Evolutionary conservation across 306 rosid species (phyloP).

Genomic region (Aeschynomene evenia): DNA sequence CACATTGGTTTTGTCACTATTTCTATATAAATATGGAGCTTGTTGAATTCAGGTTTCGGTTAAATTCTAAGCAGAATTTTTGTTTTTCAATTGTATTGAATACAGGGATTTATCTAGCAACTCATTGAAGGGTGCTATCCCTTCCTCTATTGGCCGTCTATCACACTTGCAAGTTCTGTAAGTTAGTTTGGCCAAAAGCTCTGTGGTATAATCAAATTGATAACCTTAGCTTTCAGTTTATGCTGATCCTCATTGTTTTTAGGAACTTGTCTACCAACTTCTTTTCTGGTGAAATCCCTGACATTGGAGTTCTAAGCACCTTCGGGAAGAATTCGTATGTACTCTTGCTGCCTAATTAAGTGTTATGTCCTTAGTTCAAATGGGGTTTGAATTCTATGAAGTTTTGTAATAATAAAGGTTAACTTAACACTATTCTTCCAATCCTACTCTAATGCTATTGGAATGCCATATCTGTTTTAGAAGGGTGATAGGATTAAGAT

Average conservation of each 20-base stretch:
- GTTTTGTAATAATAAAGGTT: background rate
- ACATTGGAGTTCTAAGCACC: conserved; percentile 83
- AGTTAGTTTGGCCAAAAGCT: conserved; percentile 37
- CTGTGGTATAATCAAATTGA: background rate
- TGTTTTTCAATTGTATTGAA: background rate
- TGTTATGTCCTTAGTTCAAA: background rate
- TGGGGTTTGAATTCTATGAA: background rate
- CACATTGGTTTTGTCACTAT: background rate
- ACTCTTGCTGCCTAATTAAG: background rate
- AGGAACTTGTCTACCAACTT: conserved; percentile 96
- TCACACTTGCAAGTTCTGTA: conserved; percentile 63
- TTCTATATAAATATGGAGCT: background rate
- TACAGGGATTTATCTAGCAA: conserved; percentile 88
- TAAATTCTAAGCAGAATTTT: background rate
- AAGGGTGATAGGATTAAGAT: no score
- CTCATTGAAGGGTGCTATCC: conserved; percentile 86
- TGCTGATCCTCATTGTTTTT: conserved; percentile 30
- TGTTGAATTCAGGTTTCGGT: background rate
- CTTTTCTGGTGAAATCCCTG: conserved; percentile 93
- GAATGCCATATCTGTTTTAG: no score
- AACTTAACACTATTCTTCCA: background rate
- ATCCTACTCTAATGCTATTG: background rate
- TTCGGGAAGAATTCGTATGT: conserved; percentile 78
- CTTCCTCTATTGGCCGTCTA: conserved; percentile 87
- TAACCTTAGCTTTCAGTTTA: background rate